Conservation (phyloP, 2,329 filamentous ascomycete species). For the Diaporthe aspalathi region DNA sequence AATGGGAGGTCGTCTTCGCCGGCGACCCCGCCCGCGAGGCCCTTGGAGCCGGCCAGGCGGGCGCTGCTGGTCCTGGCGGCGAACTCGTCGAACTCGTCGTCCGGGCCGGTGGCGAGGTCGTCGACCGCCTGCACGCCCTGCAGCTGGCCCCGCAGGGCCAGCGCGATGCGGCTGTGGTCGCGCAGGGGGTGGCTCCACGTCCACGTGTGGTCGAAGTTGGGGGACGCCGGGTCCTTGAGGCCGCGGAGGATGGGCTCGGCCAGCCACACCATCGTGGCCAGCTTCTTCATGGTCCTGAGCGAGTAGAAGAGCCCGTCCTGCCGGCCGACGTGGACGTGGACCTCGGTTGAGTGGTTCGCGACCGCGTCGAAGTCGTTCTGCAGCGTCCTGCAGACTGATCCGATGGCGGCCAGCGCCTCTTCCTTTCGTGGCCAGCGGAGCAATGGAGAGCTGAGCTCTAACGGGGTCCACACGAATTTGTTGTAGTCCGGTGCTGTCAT, state of each 20-base stretch:
- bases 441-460: slow-evolving; percentile 53
- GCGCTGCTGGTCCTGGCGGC: slow-evolving; percentile 29
- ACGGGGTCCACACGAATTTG: slow-evolving; percentile 49
- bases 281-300: slow-evolving; percentile 49
- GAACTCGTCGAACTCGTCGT: slow-evolving; percentile 41
- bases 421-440: slow-evolving; percentile 44
- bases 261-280: slow-evolving; percentile 52
- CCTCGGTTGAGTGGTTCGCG: slow-evolving; percentile 53
- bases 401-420: slow-evolving; percentile 40
- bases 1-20: slow-evolving; percentile 9
- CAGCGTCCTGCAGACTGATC: slow-evolving; percentile 44
- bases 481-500: slow-evolving; percentile 35
- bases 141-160: slow-evolving; percentile 24
- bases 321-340: slow-evolving; percentile 54
- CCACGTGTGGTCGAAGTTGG: slow-evolving; percentile 51
- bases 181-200: slow-evolving; percentile 53
- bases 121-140: slow-evolving; percentile 16
- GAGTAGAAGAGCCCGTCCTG: slow-evolving; percentile 48
- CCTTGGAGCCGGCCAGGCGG: neutral
- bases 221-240: slow-evolving; percentile 51
- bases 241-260: slow-evolving; percentile 51
- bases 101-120: slow-evolving; percentile 30
- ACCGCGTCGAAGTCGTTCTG: slow-evolving; percentile 43
- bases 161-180: slow-evolving; percentile 49
- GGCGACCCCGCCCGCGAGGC: neutral